These are phyloP conservation scores for Backusella parvicylindrica DNA, from an alignment of 192 early-diverging fungal species.

Conservation along the genomic window DNA sequence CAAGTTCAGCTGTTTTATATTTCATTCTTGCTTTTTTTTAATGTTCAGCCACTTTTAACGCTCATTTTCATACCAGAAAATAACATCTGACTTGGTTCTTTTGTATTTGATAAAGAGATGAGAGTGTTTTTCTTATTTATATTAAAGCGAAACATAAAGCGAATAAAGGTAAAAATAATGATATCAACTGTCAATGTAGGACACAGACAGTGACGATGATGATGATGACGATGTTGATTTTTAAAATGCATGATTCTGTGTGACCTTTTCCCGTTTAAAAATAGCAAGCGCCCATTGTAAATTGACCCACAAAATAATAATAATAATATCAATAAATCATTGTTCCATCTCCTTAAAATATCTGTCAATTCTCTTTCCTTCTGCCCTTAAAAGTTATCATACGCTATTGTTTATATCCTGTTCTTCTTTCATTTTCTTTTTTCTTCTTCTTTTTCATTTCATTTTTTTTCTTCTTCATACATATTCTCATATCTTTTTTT, in stretches of 20 bases:
- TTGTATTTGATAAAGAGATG: not conserved
- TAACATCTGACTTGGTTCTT: not conserved
- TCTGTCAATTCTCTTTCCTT: not conserved
- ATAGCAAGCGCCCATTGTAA: not conserved
- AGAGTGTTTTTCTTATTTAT: not conserved
- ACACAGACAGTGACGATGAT: not conserved
- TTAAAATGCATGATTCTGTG: slow-evolving; percentile 5
- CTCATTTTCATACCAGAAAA: not conserved
- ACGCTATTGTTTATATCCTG: not conserved
- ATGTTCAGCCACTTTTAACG: not conserved
- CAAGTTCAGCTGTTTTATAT: not conserved
- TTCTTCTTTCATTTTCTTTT: not conserved
- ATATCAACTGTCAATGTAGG: slow-evolving; percentile 1
- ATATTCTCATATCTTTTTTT: not conserved
- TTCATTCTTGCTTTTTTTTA: not conserved
- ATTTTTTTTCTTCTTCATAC: not conserved
- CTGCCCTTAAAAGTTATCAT: not conserved
- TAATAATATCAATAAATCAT: no score
- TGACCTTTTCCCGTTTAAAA: not conserved
- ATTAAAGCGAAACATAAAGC: no score
- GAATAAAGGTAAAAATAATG: not conserved
- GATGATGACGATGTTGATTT: not conserved
- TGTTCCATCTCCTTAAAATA: not conserved
- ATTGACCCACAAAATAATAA: slow-evolving; percentile 1
- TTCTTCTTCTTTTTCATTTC: not conserved